Percentiles rank a stretch among this genome's conserved stretches.
phyloP scores from a whole-genome alignment of 257 asterid species.

The Fraxinus cuspidata region DNA sequence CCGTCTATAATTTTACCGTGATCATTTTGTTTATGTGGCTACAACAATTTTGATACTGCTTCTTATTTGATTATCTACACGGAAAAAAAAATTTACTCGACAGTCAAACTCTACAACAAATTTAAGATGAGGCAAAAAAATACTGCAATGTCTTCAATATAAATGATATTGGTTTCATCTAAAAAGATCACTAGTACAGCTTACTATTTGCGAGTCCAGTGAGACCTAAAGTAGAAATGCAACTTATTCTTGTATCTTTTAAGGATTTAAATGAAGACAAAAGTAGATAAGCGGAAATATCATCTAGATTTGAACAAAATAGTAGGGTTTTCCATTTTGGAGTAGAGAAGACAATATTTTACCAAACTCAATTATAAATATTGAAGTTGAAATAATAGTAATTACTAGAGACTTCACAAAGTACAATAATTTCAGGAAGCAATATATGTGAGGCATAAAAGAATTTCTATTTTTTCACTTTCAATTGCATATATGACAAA shows the following conservation, averaged over 20 bases:
- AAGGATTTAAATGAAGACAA: background rate
- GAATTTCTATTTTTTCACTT: no score
- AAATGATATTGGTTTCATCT: background rate
- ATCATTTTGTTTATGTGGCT: background rate
- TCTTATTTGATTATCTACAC: background rate
- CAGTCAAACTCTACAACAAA: background rate
- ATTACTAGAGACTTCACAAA: background rate
- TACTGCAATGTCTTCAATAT: background rate
- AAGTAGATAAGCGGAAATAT: background rate
- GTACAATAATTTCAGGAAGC: background rate
- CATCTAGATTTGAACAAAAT: background rate
- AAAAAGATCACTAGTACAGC: background rate
- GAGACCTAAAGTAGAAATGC: background rate
- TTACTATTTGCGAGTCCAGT: background rate
- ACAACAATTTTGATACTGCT: background rate
- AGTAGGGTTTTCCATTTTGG: background rate
- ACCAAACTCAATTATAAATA: background rate
- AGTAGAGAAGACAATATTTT: background rate
- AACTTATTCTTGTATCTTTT: background rate
- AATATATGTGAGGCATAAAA: background rate
- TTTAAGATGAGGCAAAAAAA: background rate
- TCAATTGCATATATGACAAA: no score
- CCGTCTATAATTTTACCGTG: background rate
- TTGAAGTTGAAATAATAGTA: background rate
- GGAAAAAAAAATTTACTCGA: background rate